phyloP scores from a whole-genome alignment of 352 stramenopile species.

The Globisporangium spinosum region DNA sequence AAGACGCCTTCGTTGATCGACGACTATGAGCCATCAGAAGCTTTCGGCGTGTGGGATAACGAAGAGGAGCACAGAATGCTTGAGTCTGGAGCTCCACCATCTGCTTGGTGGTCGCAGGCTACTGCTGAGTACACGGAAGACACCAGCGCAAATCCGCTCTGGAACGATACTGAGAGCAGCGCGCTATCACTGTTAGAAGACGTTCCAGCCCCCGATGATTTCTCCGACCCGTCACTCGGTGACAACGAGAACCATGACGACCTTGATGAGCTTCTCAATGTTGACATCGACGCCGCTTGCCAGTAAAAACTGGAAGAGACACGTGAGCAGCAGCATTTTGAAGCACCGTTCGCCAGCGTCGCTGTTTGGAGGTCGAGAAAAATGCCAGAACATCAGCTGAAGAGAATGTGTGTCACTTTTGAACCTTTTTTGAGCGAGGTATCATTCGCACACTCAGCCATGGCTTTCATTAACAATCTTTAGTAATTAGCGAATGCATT shows the following conservation, averaged over 20 bases:
- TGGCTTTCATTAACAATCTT: conserved; percentile 5
- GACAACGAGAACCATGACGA: conserved; percentile 22
- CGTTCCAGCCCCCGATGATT: conserved; percentile 39
- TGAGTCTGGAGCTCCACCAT: conserved; percentile 32
- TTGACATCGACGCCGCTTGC: conserved; percentile 41
- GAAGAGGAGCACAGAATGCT: conserved; percentile 40
- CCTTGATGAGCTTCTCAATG: conserved; percentile 51
- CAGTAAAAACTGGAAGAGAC: background rate
- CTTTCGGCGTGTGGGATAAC: conserved; percentile 31
- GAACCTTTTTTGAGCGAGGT: background rate
- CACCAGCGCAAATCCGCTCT: conserved; percentile 15
- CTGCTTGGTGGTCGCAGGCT: conserved; percentile 47
- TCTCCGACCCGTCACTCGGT: conserved; percentile 18
- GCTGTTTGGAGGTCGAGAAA: background rate
- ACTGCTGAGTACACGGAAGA: conserved; percentile 17
- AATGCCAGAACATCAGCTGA: background rate
- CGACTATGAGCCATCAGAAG: conserved; percentile 29
- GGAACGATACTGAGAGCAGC: conserved; percentile 10
- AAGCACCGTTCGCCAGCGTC: background rate
- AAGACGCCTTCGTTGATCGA: conserved; percentile 51
- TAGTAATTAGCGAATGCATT: conserved; percentile 19
- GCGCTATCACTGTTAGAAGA: conserved; percentile 19
- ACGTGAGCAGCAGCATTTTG: background rate
- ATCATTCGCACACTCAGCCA: background rate
- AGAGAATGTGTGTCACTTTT: background rate